Evolutionary conservation across 108 stramenopile genomes (phyloP), one percentile per base, ranked within the genome.

Genomic region (Stephanodiscus triporus): DNA sequence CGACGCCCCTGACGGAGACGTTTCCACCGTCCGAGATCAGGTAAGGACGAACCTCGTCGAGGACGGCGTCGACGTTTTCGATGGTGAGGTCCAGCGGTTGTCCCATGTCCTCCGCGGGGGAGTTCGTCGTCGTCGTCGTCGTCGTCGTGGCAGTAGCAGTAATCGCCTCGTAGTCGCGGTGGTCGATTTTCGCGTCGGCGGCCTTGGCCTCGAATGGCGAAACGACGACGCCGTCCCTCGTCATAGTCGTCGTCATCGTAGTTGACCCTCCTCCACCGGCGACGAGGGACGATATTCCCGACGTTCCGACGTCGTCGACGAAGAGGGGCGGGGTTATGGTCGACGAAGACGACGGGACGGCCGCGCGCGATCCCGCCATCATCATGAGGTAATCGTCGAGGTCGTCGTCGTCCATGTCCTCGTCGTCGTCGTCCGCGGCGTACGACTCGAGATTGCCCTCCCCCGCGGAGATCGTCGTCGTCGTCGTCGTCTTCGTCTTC

Each of bases 21-120:
- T 98, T 97, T 1, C 98, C 98, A 40, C 98, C 98, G 73, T 98
- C 98, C 32, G 95, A 79, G 59, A 98, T 94, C 43, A 98, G 80
- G 79, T 96, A 96, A 5, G 98, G 98, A 59, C 98, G 92, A 10
- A 98, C 93, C 76, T 97, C 95, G 19, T 98, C 96, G 30, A 98
- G 69, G 2, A 97, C 94, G 69, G 85, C 89, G 80, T 98, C 96
- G 34, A 98, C 98, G 66, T 85, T 92, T 72, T 97, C 93, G 10
- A 71, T 68, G 13, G 77, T 95, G 29, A 98, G 92, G 63, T 78
- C 78, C 36, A 96, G 73, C n/a, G 53, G 54, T 49, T 47, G 24
- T 43, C 57, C 55, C 30, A 63, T 65, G 40, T 80, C 84, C 16
- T 63, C 70, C 6, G 73, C 66, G 32, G 66, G 50, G 10, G 68